phyloP scores from a whole-genome alignment of 2,329 filamentous ascomycete species.

The Aspergillus sp. region DNA sequence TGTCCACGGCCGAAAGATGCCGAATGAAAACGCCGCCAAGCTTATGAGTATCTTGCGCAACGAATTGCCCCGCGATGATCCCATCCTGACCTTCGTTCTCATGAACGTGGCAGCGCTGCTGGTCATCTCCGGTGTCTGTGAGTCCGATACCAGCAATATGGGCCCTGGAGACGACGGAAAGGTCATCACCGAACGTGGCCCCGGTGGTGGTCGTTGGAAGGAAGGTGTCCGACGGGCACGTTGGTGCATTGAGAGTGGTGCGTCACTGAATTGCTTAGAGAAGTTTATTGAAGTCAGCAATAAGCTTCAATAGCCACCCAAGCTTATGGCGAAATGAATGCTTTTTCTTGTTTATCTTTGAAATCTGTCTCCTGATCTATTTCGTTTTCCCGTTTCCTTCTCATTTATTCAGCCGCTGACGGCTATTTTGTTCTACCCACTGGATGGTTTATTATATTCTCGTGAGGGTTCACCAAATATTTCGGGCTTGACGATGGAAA shows the following conservation, averaged over 20 bases:
- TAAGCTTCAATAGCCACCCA: conserved; percentile 25
- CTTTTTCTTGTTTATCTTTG: conserved; percentile 1
- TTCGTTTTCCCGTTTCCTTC: neutral
- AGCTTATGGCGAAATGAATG: neutral
- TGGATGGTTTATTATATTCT: no score
- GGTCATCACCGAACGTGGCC: conserved; percentile 78
- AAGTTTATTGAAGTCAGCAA: conserved; percentile 83
- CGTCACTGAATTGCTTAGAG: conserved; percentile 79
- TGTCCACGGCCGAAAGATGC: conserved; percentile 82
- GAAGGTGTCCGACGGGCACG: conserved; percentile 84
- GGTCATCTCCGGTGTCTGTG: conserved; percentile 81
- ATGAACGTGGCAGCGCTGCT: conserved; percentile 90
- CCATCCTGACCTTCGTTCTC: conserved; percentile 88
- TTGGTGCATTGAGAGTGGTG: conserved; percentile 84
- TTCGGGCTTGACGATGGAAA: no score
- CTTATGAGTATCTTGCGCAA: conserved; percentile 73
- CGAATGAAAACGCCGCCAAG: conserved; percentile 83
- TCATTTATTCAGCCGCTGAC: no score
- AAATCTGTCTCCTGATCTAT: conserved; percentile 1
- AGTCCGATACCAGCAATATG: conserved; percentile 77
- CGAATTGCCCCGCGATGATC: conserved; percentile 71
- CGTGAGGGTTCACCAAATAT: no score
- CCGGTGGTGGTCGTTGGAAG: conserved; percentile 88
- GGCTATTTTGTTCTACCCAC: no score
- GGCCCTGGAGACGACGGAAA: conserved; percentile 75